Conservation (phyloP, 2,329 filamentous ascomycete genomes). For the Pseudogymnoascus pannorum region DNA sequence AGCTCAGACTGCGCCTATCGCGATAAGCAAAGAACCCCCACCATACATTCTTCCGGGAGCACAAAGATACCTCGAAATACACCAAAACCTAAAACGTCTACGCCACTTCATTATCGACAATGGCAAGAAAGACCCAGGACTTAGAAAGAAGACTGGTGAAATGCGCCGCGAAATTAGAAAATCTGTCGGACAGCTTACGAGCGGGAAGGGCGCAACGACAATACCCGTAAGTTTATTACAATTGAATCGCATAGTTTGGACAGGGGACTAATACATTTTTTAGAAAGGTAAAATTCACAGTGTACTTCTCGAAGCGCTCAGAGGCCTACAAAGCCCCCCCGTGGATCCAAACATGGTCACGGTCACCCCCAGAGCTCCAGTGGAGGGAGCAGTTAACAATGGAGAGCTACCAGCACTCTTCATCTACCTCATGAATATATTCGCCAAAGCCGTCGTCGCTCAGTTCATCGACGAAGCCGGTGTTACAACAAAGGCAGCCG, state of each 20-base stretch:
- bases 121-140: slow-evolving; percentile 44
- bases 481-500: slow-evolving; percentile 57
- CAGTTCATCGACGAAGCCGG: slow-evolving; percentile 63
- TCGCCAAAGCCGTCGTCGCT: slow-evolving; percentile 64
- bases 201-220: slow-evolving; percentile 55
- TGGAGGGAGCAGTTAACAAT: slow-evolving; percentile 45
- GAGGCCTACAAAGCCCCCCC: slow-evolving; percentile 42
- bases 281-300: slow-evolving; percentile 41
- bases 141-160: slow-evolving; percentile 63
- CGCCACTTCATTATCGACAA: slow-evolving; percentile 46
- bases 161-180: slow-evolving; percentile 65
- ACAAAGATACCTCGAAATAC: slow-evolving; percentile 47
- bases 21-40: neutral
- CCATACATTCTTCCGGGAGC: slow-evolving; percentile 28
- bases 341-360: slow-evolving; percentile 51
- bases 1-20: neutral
- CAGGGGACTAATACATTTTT: slow-evolving; percentile 11
- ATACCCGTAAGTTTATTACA: slow-evolving; percentile 39
- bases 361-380: slow-evolving; percentile 34
- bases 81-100: slow-evolving; percentile 58
- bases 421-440: slow-evolving; percentile 69
- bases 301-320: slow-evolving; percentile 45
- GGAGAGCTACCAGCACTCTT: slow-evolving; percentile 54
- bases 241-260: neutral
- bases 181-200: slow-evolving; percentile 65